These are phyloP conservation scores for Saccharum officinarum DNA, from an alignment of 176 grass and related monocot genomes.

Conservation along the genomic window DNA sequence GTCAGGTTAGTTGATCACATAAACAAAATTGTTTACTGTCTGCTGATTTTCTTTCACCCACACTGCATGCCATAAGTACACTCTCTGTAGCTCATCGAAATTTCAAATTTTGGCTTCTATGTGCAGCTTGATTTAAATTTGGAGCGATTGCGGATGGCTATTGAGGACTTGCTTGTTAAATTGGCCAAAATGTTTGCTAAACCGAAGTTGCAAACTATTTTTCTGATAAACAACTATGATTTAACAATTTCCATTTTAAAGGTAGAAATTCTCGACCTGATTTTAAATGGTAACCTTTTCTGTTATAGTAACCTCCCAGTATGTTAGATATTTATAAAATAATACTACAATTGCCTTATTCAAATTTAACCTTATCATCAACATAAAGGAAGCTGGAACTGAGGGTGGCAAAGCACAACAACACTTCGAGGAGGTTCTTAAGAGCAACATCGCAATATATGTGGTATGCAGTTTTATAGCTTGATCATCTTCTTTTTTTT, in stretches of 20 bases:
- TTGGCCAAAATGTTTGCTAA: conserved; percentile 86
- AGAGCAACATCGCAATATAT: conserved; percentile 96
- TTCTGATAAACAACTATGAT: conserved; percentile 99
- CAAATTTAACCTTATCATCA: conserved; percentile 22
- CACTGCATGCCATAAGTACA: conserved; percentile 10
- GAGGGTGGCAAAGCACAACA: conserved; percentile 85
- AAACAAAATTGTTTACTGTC: conserved; percentile 14
- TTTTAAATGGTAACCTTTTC: not conserved
- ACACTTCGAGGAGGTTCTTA: conserved; percentile 94
- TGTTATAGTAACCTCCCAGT: not conserved
- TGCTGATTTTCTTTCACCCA: not conserved
- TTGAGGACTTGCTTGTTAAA: conserved; percentile 89
- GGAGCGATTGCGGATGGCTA: conserved; percentile 86
- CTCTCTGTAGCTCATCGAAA: conserved; percentile 12
- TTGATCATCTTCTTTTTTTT: not conserved
- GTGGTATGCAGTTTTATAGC: conserved; percentile 67
- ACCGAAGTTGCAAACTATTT: conserved; percentile 88
- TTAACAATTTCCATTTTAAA: conserved; percentile 90
- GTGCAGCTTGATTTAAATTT: conserved; percentile 92
- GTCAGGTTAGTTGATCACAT: conserved; percentile 69
- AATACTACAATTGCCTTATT: conserved; percentile 1
- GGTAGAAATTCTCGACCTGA: conserved; percentile 40
- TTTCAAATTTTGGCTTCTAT: conserved; percentile 27
- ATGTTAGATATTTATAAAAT: not conserved
- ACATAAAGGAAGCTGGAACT: conserved; percentile 82